A percentile compares a stretch with the other conserved stretches of the same genome.
These are phyloP conservation scores for Pichia rugopelliculosa DNA, from an alignment of 805 yeast species.

Conservation along the genomic window DNA sequence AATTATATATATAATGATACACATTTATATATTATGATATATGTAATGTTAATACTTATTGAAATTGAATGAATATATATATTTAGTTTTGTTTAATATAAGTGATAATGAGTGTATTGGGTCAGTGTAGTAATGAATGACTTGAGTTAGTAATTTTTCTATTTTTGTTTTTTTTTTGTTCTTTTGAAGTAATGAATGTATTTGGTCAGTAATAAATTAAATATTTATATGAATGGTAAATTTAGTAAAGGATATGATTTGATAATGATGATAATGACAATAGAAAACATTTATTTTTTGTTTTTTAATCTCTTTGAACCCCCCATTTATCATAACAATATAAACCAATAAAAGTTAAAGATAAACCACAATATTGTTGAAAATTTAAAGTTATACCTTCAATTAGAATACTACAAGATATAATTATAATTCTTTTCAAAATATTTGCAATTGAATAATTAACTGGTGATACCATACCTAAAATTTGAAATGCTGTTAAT, in stretches of 20 bases:
- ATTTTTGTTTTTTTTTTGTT: too few relatives aligned
- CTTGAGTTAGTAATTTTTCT: background rate
- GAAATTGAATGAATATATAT: background rate
- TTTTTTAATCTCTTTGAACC: conserved; percentile 21
- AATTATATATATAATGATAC: too few relatives aligned
- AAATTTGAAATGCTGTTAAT: conserved; percentile 65
- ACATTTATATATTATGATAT: too few relatives aligned
- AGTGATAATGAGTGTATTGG: too few relatives aligned
- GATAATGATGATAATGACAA: background rate
- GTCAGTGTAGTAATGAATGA: background rate
- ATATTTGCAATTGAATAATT: conserved; percentile 76
- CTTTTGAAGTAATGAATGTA: background rate
- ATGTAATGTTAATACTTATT: too few relatives aligned
- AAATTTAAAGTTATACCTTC: conserved; percentile 41
- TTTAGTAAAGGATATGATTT: background rate
- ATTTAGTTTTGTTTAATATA: background rate
- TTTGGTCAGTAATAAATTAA: background rate
- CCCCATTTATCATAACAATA: conserved; percentile 74
- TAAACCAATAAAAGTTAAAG: conserved; percentile 51
- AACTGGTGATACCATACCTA: conserved; percentile 67
- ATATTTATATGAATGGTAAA: background rate
- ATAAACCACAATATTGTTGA: conserved; percentile 44
- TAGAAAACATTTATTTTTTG: too few relatives aligned
- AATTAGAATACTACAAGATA: conserved; percentile 55
- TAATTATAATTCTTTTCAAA: conserved; percentile 64